Conservation (phyloP, 202 grass and related monocot species). For the Bolboschoenoplectus hybrid region DNA sequence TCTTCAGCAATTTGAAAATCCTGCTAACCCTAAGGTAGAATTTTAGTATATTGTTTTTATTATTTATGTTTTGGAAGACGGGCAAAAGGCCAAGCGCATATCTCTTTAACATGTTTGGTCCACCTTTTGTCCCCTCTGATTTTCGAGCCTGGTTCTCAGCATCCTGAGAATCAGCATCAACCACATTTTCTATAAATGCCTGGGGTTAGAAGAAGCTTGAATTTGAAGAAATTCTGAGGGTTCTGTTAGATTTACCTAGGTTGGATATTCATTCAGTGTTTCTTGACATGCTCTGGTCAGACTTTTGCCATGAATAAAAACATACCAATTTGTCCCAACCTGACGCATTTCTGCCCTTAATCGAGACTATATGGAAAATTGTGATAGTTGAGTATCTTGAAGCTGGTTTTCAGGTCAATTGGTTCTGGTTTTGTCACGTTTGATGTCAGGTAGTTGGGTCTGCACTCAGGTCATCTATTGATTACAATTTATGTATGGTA, state of each 20-base stretch:
- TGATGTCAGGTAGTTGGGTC: too few relatives aligned
- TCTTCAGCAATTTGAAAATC: slow-evolving; percentile 91
- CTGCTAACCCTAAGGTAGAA: slow-evolving; percentile 82
- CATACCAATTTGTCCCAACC: not conserved
- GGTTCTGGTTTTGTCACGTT: not conserved
- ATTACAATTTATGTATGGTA: not conserved
- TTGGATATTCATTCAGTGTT: not conserved
- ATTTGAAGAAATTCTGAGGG: not conserved
- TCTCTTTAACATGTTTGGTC: not conserved
- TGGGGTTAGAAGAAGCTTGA: not conserved
- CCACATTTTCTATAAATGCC: not conserved
- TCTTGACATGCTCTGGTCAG: not conserved
- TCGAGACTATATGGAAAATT: not conserved
- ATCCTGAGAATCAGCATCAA: not conserved
- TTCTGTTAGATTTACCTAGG: not conserved
- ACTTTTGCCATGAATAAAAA: not conserved
- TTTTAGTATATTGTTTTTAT: not conserved
- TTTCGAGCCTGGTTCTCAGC: not conserved
- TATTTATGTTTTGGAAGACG: not conserved
- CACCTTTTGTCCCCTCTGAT: not conserved
- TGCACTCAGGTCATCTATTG: not conserved
- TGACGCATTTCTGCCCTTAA: not conserved
- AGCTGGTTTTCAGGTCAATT: not conserved
- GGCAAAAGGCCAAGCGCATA: too few relatives aligned
- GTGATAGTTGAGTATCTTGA: not conserved